A percentile compares a stretch with the other conserved stretches of the same genome.
Conservation (phyloP, 1,139 yeast species). For the Sugiyamaella xylanicola region DNA sequence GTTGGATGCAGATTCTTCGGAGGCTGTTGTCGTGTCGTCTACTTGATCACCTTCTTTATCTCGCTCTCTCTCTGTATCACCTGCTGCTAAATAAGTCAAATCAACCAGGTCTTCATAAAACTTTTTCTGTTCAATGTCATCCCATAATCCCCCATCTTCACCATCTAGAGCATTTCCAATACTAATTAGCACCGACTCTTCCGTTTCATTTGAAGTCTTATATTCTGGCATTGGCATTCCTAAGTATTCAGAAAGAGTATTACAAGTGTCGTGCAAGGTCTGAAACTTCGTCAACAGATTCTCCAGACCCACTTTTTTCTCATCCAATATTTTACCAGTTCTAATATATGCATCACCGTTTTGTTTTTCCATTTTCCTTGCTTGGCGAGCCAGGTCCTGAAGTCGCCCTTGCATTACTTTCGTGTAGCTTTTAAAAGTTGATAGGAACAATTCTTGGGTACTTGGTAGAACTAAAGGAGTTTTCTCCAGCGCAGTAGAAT, state of each 20-base stretch:
- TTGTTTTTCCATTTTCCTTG: slow-evolving; percentile 45
- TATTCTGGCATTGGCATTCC: slow-evolving; percentile 44
- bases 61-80: slow-evolving; percentile 25
- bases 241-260: slow-evolving; percentile 51
- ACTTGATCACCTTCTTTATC: slow-evolving; percentile 23
- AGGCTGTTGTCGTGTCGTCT: slow-evolving; percentile 27
- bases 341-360: slow-evolving; percentile 61
- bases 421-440: slow-evolving; percentile 53
- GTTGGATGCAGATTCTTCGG: slow-evolving; percentile 28
- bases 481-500: neutral
- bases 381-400: slow-evolving; percentile 42
- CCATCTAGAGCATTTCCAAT: slow-evolving; percentile 36
- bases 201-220: slow-evolving; percentile 31
- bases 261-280: slow-evolving; percentile 50
- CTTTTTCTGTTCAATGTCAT: slow-evolving; percentile 58
- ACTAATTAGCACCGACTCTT: slow-evolving; percentile 34
- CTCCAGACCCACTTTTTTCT: slow-evolving; percentile 50
- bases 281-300: slow-evolving; percentile 47
- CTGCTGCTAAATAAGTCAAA: slow-evolving; percentile 31
- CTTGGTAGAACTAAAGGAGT: slow-evolving; percentile 28
- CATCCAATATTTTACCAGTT: slow-evolving; percentile 65
- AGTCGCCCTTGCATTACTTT: slow-evolving; percentile 49
- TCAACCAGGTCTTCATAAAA: slow-evolving; percentile 59
- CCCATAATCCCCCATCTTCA: slow-evolving; percentile 55
- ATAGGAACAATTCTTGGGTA: slow-evolving; percentile 36